A percentile compares a stretch with the other conserved stretches of the same genome.
phyloP scores from a whole-genome alignment of 2,329 filamentous ascomycete genomes.

The Colletotrichum australisinense region DNA sequence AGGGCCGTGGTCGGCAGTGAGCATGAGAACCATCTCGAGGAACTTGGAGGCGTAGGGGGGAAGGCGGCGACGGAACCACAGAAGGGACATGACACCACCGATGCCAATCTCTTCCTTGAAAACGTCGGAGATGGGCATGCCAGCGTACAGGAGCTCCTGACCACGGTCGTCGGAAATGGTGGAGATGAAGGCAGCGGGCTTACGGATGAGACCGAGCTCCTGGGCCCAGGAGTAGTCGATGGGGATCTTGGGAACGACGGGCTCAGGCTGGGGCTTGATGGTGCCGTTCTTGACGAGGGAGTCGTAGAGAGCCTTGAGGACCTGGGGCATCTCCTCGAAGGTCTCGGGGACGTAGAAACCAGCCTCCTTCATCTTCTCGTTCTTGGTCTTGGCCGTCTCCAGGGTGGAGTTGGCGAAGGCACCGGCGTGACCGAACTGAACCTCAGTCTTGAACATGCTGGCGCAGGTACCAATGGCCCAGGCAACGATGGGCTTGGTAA shows the following conservation, averaged over 20 bases:
- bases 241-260: slow-evolving; percentile 96
- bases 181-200: slow-evolving; percentile 99
- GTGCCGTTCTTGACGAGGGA: slow-evolving; percentile 86
- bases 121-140: slow-evolving; percentile 99
- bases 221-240: slow-evolving; percentile 99
- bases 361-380: slow-evolving; percentile 94
- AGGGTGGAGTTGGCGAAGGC: slow-evolving; percentile 99
- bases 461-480: slow-evolving; percentile 99
- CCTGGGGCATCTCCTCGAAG: slow-evolving; percentile 90
- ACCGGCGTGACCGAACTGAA: slow-evolving; percentile 98
- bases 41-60: slow-evolving; percentile 98
- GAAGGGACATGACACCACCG: slow-evolving; percentile 98
- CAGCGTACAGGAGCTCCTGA: slow-evolving; percentile 97
- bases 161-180: slow-evolving; percentile 99
- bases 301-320: slow-evolving; percentile 86
- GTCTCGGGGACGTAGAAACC: slow-evolving; percentile 95
- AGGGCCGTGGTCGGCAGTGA: slow-evolving; percentile 98
- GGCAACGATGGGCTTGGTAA: slow-evolving; percentile 98
- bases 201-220: slow-evolving; percentile 98
- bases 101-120: slow-evolving; percentile 99
- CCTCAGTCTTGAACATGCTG: slow-evolving; percentile 99
- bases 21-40: slow-evolving; percentile 99
- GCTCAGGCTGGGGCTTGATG: slow-evolving; percentile 89
- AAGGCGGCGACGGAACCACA: slow-evolving; percentile 99
- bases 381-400: slow-evolving; percentile 96